phyloP scores from a whole-genome alignment of 1,284 basidiomycete species.

The Agroathelia rolfsii region DNA sequence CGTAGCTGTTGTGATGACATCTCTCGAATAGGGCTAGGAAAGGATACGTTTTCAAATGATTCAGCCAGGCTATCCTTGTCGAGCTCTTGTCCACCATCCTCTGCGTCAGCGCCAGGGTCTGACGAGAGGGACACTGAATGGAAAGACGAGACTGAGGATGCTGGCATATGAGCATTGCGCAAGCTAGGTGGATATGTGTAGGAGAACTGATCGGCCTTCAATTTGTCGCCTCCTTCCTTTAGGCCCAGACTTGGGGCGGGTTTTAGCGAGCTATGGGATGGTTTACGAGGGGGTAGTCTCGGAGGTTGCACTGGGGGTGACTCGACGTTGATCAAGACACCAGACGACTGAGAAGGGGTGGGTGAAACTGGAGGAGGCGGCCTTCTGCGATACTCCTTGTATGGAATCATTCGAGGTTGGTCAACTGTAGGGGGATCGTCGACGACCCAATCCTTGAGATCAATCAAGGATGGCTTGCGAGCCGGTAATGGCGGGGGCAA shows the following conservation, averaged over 20 bases:
- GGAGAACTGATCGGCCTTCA: too few species aligned
- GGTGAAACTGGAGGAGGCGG: conserved; percentile 7
- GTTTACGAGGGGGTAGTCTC: conserved; percentile 53
- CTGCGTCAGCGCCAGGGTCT: conserved; percentile 25
- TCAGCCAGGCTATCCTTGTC: conserved; percentile 54
- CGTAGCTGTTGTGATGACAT: too few species aligned
- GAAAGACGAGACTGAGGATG: conserved; percentile 69
- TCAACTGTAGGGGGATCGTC: conserved; percentile 50
- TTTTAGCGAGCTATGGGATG: conserved; percentile 40
- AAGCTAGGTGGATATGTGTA: conserved; percentile 43
- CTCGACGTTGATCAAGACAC: conserved; percentile 43
- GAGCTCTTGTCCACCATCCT: conserved; percentile 24
- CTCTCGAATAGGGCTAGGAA: too few species aligned
- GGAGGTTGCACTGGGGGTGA: conserved; percentile 26
- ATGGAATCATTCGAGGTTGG: too few species aligned
- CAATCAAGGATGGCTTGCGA: conserved; percentile 54
- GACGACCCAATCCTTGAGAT: conserved; percentile 66
- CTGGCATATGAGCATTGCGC: conserved; percentile 41
- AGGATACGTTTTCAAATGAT: conserved; percentile 61
- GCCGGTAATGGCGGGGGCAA: conserved; percentile 41
- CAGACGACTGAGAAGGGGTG: too few species aligned
- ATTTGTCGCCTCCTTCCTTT: too few species aligned
- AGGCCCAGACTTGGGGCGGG: conserved; percentile 22
- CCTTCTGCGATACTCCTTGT: conserved; percentile 3
- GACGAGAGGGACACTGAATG: conserved; percentile 74